These are phyloP conservation scores for Trichosanthes truncata DNA, from an alignment of 306 rosid species.

Conservation along the genomic window DNA sequence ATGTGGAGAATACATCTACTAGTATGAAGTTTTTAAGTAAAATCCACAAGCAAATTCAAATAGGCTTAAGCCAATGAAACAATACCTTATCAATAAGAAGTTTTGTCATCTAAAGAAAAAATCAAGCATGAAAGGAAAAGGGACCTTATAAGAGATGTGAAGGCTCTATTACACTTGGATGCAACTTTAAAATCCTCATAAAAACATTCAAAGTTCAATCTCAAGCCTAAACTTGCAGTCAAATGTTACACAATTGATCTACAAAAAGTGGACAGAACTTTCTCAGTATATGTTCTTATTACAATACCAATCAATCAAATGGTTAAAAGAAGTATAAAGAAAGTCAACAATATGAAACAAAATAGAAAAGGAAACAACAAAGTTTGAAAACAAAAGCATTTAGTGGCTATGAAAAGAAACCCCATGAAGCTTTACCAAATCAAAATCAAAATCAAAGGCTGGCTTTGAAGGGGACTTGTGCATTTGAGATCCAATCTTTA, in stretches of 20 bases:
- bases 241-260: not conserved
- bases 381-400: not conserved
- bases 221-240: not conserved
- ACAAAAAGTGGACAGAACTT: not conserved
- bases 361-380: not conserved
- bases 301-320: constrained; percentile 7
- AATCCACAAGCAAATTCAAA: not conserved
- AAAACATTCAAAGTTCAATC: not conserved
- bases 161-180: not conserved
- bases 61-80: too few species aligned
- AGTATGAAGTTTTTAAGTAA: too few species aligned
- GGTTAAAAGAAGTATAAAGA: not conserved
- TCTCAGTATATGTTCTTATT: not conserved
- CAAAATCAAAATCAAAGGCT: constrained; percentile 19
- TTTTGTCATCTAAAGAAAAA: not conserved
- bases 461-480: constrained; percentile 25
- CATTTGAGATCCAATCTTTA: constrained; percentile 36
- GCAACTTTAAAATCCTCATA: not conserved
- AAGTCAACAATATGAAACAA: not conserved
- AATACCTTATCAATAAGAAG: too few species aligned
- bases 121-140: not conserved
- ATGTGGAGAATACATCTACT: not conserved
- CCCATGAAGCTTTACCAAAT: not conserved
- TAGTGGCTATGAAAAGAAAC: not conserved
- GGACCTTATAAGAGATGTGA: not conserved